phyloP scores from a whole-genome alignment of 345 rosid species.

The Bruguiera parviflora region DNA sequence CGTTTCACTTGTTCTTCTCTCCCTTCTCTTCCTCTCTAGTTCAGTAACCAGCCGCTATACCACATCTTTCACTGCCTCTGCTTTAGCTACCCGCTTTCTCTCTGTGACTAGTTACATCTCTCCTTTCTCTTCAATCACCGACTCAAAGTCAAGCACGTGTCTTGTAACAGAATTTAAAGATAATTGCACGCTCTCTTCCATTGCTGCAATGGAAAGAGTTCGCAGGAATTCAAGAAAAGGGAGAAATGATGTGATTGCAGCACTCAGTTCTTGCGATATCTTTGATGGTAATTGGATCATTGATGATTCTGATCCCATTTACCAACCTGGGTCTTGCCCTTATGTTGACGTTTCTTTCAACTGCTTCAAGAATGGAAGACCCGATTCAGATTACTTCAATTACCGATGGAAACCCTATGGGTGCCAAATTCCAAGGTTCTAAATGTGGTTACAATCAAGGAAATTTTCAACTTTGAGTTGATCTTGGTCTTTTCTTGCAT shows the following conservation, averaged over 20 bases:
- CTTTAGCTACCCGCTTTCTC: constrained; percentile 48
- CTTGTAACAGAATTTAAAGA: constrained; percentile 36
- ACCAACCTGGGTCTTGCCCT: constrained; percentile 60
- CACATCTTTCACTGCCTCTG: constrained; percentile 32
- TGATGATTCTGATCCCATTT: constrained; percentile 47
- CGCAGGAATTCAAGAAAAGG: constrained; percentile 23
- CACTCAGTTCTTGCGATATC: constrained; percentile 54
- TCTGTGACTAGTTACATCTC: constrained; percentile 46
- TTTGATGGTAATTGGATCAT: constrained; percentile 60
- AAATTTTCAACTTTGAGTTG: background rate
- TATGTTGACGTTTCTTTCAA: constrained; percentile 51
- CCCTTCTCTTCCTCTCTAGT: constrained; percentile 49
- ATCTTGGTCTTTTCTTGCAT: background rate
- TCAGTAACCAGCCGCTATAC: constrained; percentile 36
- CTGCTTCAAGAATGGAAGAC: constrained; percentile 58
- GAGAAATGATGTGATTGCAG: constrained; percentile 17
- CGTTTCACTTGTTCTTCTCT: constrained; percentile 38
- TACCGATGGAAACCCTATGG: constrained; percentile 53
- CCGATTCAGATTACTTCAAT: constrained; percentile 42
- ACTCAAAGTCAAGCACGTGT: constrained; percentile 32
- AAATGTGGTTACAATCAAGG: background rate
- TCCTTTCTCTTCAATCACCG: constrained; percentile 37
- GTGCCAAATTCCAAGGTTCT: constrained; percentile 57
- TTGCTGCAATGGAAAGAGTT: constrained; percentile 30
- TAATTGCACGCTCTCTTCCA: constrained; percentile 46